Conservation (phyloP, 768 basidiomycete genomes). For the Rhodotorula babjevae region DNA sequence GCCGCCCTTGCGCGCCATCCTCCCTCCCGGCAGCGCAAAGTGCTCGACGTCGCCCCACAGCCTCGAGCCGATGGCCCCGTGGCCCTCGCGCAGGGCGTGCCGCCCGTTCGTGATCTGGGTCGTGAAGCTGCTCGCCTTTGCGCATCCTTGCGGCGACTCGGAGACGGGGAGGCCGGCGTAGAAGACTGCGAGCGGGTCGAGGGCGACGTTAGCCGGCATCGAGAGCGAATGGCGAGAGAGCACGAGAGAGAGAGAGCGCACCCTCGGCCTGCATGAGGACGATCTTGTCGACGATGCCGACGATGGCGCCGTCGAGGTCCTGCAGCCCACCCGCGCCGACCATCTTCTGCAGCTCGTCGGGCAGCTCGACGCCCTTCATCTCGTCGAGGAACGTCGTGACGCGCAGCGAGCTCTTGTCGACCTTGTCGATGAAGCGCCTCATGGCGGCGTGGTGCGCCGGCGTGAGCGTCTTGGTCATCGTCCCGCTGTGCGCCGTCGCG, state of each 20-base stretch:
- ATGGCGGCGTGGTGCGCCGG: conserved; percentile 52
- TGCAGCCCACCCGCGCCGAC: conserved; percentile 42
- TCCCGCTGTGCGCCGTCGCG: conserved; percentile 23
- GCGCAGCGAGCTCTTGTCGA: conserved; percentile 49
- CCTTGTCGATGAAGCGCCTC: conserved; percentile 50
- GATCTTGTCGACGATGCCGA: conserved; percentile 57
- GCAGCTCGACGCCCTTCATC: conserved; percentile 44
- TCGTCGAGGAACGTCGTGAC: conserved; percentile 49
- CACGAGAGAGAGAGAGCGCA: background rate
- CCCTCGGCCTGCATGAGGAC: conserved; percentile 51
- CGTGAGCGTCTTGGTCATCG: conserved; percentile 40
- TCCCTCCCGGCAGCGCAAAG: background rate
- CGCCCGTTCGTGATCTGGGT: conserved; percentile 54
- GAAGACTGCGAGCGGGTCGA: conserved; percentile 4
- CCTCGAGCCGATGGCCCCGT: background rate
- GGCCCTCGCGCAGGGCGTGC: conserved; percentile 33
- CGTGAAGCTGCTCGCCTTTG: conserved; percentile 52
- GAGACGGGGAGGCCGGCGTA: conserved; percentile 16
- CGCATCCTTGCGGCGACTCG: background rate
- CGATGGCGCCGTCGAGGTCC: conserved; percentile 52
- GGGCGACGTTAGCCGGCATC: background rate
- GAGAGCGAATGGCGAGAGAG: background rate
- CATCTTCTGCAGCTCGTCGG: conserved; percentile 8
- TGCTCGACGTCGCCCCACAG: conserved; percentile 18
- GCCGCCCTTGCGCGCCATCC: background rate